Evolutionary conservation across 2,329 filamentous ascomycete genomes (phyloP), one percentile per base, ranked within the genome.

Genomic region (Verticillium zaregamsianum): DNA sequence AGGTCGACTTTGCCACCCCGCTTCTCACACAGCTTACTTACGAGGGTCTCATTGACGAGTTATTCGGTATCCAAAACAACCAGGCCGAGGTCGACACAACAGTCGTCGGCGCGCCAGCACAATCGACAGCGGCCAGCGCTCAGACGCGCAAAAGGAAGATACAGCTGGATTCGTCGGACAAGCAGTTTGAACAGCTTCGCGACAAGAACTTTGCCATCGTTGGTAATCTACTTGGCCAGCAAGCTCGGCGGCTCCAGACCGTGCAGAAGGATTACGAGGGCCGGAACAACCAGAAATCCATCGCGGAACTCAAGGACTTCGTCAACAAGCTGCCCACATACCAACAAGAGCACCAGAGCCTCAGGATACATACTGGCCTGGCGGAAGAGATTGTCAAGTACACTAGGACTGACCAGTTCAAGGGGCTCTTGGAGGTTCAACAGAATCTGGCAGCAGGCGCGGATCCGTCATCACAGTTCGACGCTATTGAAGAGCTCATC

Each of bases 151-250:
- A 96, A 74, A 87, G 93, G 60, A 97, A 96, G 69, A 89, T 99
- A 55, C 86, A 91, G 69, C 84, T 99, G 1, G 94, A 98, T 73
- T 91, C 91, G 3, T 92, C 90, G 15, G 96, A 99, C 73, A 90
- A 91, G 66, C 82, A 99, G 12, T 99, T 94, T 72, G 88, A 89
- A 57, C 90, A 96, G 67, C 81, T 99, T 4, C 88, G 94, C 61
- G 92, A 98, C 73, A 88, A 91, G 49, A 99, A 99, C 73, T 99
- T 98, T 73, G 94, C 93, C 39, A 93, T 97, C 60, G 93, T 99
- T 45, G 95, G 95, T 15, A 89, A 87, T 59, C 79, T 96, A 9
- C 82, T 99, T 64, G 97, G 97, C 75, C 94, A 93, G 73, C 91
- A 96, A 14, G 96, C 95, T 5, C 88, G 93, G 33, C 88, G 94